Evolutionary conservation across 2,329 filamentous ascomycete genomes (phyloP), one percentile per base, ranked within the genome.

Genomic region (Colletotrichum sp.): DNA sequence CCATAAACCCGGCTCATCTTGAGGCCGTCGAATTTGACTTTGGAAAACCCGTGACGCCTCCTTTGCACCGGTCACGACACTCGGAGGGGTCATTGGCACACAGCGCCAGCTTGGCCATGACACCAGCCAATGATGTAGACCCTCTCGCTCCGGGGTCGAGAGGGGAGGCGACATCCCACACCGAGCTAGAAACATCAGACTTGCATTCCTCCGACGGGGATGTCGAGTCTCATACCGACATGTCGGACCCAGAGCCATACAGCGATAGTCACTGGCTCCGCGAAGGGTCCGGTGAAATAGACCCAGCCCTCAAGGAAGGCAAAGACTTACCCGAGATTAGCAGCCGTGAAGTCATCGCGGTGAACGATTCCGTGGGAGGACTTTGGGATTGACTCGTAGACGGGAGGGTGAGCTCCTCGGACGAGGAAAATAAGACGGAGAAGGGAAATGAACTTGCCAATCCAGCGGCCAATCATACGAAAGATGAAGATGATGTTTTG

Each of bases 1-100:
- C 74, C 13, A 76, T 76, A 12, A 67, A 68, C 9, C 69, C 18
- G 80, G 81, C 6, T 71, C 79, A 80, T 3, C 78, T 79, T 18
- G 80, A 82, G 24, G 74, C 79, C 2, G 78, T 81, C 21, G 79
- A 80, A n/a, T 77, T 77, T n/a, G 74, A 77, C 34, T 77, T 77
- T 52, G 65, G 69, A 7, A 74, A 71, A 61, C 73, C 76, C 4
- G 55, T 71, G 9, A 76, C 76, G 24, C 76, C 76, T 13, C 76
- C 76, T 1, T 43, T 72, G 39, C 72, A 68, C 13, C 61, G 52
- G 16, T 67, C 74, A 61, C 76, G 74, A 32, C 71, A 68, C 34
- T 74, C 65, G 28, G 71, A 72, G 34, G 67, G 30, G 26, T 70
- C 71, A 21, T 30, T 76, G 36, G 34, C 32, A 16, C 67, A 72